Evolutionary conservation across 331 rosid species (phyloP), one percentile per base, ranked within the genome.

Genomic region (Malus hybrid): DNA sequence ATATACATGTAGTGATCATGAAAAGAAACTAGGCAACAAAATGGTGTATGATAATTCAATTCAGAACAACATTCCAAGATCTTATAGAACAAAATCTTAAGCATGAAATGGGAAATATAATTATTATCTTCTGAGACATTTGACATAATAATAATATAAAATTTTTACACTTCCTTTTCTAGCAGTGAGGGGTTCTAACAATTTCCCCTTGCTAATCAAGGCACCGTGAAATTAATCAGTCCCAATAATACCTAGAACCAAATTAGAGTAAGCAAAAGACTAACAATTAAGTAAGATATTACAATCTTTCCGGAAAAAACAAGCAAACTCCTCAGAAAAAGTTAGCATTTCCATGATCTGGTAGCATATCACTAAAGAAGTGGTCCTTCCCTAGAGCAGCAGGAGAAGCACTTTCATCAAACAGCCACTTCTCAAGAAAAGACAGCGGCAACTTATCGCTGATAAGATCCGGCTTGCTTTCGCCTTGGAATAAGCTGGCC

Each of bases 381-480:
- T 72, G 78, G 66, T 77, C 82, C 68, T 82, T 83, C 79, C 82
- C 87, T 66, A 84, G 88, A 36, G 22, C 66, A 4, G 36, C 67
- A 29, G 36, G 18, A 46, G 52, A 57, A 2, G 54, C 77, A 56
- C 82, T 83, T 71, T 89, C 98, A 59, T 90, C 98, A 24, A 90
- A 82, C 32, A 93, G 81, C 95, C 98, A 93, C 55, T 93, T 87
- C 83, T 93, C 98, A 12, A 85, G 76, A 82, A 85, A 62, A 3
- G 85, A 82, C 19, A 92, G 78, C 2, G 91, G 96, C 80, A 85
- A 71, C n/a, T 82, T 76, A 3, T 46, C 63, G 14, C 54, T n/a
- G 29, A 3, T 22, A 14, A 74, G 46, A 64, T 63, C 70, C 10
- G 70, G 77, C 63, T 74, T 74, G 77, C 70, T 74, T 31, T 74